phyloP scores from a whole-genome alignment of 495 filamentous ascomycete species.

The Aspergillus egyptiacus region DNA sequence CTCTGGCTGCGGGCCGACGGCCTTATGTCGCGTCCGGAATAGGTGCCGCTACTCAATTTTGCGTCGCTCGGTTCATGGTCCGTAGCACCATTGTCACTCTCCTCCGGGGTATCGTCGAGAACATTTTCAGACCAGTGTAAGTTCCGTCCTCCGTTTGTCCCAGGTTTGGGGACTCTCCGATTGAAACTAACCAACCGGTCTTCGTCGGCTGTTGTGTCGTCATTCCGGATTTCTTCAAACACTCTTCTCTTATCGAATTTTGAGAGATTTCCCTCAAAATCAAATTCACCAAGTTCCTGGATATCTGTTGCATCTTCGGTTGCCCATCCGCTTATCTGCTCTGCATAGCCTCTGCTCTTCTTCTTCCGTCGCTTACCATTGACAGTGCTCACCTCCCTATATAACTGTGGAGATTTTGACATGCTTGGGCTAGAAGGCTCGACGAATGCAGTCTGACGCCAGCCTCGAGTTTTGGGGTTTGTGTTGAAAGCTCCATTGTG shows the following conservation, averaged over 20 bases:
- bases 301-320: slow-evolving; percentile 95
- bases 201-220: slow-evolving; percentile 82
- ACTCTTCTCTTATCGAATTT: slow-evolving; percentile 91
- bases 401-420: slow-evolving; percentile 19
- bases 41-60: slow-evolving; percentile 49
- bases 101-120: slow-evolving; percentile 62
- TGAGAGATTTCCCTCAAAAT: slow-evolving; percentile 79
- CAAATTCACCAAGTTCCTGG: slow-evolving; percentile 91
- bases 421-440: slow-evolving; percentile 45
- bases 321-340: slow-evolving; percentile 82
- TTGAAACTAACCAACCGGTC: slow-evolving; percentile 88
- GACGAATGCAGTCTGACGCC: slow-evolving; percentile 77
- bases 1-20: slow-evolving; percentile 43
- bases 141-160: slow-evolving; percentile 82
- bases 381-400: slow-evolving; percentile 17
- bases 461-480: slow-evolving; percentile 58
- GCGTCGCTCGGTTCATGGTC: slow-evolving; percentile 51
- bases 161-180: slow-evolving; percentile 61
- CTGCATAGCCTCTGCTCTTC: slow-evolving; percentile 46
- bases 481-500: slow-evolving; percentile 34
- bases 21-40: slow-evolving; percentile 47
- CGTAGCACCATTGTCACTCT: slow-evolving; percentile 64
- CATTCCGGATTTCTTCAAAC: slow-evolving; percentile 81
- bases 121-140: slow-evolving; percentile 90
- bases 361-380: slow-evolving; percentile 47